These are phyloP conservation scores for Ajuga reptans DNA, from an alignment of 305 asterid species.

Conservation along the genomic window DNA sequence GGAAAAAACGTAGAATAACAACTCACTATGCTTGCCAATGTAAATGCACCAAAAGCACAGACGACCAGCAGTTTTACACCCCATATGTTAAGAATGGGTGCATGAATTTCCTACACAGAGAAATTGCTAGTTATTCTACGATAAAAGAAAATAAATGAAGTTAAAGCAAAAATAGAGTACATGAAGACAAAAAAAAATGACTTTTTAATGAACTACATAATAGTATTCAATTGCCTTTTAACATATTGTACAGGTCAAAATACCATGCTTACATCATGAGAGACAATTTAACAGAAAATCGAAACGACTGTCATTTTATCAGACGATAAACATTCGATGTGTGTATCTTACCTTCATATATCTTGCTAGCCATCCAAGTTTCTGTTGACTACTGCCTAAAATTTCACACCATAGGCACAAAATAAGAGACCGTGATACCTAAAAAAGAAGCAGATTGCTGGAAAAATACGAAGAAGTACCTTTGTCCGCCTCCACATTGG, in stretches of 20 bases:
- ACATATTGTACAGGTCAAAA: not conserved
- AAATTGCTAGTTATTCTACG: not conserved
- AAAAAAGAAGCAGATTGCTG: conserved; percentile 5
- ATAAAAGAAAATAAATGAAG: conserved; percentile 9
- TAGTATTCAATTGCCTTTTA: not conserved
- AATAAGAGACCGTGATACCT: conserved; percentile 9
- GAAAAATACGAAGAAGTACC: conserved; percentile 37
- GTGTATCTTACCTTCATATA: conserved; percentile 75
- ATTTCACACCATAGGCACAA: conserved; percentile 16
- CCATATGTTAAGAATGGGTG: conserved; percentile 75
- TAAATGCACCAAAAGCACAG: conserved; percentile 64
- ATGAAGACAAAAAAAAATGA: not conserved
- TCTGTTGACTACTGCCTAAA: conserved; percentile 63
- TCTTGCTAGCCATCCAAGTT: conserved; percentile 73
- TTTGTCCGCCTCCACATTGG: conserved; percentile 56
- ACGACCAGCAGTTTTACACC: conserved; percentile 76
- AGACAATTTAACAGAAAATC: not conserved
- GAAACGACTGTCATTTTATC: not conserved
- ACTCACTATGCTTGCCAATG: conserved; percentile 93
- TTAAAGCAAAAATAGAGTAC: not conserved
- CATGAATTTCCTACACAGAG: conserved; percentile 68
- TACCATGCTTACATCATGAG: not conserved
- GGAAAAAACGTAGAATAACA: conserved; percentile 12
- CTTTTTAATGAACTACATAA: not conserved
- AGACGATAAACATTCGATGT: not conserved